Evolutionary conservation across 106 monocot species (phyloP), one percentile per base, ranked within the genome.

Genomic region (Dioscorea dumetorum): DNA sequence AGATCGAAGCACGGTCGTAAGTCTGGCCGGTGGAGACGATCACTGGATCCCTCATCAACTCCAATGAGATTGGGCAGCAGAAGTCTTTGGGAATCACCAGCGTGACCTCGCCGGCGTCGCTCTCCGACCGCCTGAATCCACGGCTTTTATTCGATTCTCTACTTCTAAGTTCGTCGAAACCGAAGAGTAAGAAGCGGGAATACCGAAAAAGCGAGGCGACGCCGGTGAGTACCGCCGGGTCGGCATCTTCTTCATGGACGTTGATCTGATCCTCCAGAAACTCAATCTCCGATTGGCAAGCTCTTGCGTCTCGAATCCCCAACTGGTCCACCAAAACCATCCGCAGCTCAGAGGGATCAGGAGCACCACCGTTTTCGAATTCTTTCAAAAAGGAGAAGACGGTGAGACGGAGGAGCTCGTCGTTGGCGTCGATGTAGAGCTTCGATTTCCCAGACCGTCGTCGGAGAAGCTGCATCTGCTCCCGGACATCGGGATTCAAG

Each of bases 231-330:
- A 91, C 24, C 4, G 77, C 64, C 17, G 75, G 69, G 35, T 88
- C 86, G 20, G 72, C 49, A n/a, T 88, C 85, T 7, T 95, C 95
- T 12, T 88, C 88, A 62, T 72, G 81, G 52, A 34, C 68, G 60
- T 73, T 56, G 21, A 97, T 80, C 63, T 88, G 81, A 67, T 91
- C 95, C 54, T 91, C 95, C 5, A 97, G 68, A 60, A 81, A 87
- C 28, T 97, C 86, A 61, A 97, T 82, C 82, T 97, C 95, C 1
- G 63, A 48, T 14, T 63, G n/a, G 52, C 76, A 91, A 34, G 79
- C 20, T 4, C 22, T 31, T 0, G 80, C 72, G 49, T 82, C 71
- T 4, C 22, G 67, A 60, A 97, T 82, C 6, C 82, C 78, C 48
- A 91, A 60, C 41, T 31, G 17, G 8, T 69, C 71, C 41, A 84